A percentile compares a stretch with the other conserved stretches of the same genome.
phyloP scores from a whole-genome alignment of 2,329 filamentous ascomycete species.

The Colletotrichum filicis region DNA sequence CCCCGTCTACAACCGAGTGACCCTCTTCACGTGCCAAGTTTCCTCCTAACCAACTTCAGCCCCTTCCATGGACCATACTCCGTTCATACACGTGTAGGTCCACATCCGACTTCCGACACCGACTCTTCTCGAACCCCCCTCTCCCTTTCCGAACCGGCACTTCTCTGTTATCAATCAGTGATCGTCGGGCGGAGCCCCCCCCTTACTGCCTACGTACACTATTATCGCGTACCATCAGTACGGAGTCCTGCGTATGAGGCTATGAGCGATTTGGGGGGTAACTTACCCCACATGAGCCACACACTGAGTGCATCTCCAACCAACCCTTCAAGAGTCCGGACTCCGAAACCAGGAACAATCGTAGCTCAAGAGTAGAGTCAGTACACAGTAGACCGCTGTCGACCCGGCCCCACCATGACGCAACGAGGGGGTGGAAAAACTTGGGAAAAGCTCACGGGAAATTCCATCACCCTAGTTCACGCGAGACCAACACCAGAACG shows the following conservation, averaged over 20 bases:
- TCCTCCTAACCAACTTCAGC: background rate
- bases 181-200: background rate
- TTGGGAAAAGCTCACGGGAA: background rate
- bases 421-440: background rate
- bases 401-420: background rate
- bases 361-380: background rate
- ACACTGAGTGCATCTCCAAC: too few relatives aligned
- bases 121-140: constrained; percentile 19
- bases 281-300: background rate
- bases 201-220: background rate
- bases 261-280: background rate
- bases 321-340: too few relatives aligned
- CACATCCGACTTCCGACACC: constrained; percentile 4
- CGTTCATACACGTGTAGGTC: background rate
- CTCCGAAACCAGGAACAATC: background rate
- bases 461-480: background rate
- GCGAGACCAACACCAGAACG: background rate
- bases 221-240: constrained; percentile 3
- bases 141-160: too few relatives aligned
- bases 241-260: background rate
- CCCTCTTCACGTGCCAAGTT: background rate
- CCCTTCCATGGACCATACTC: background rate
- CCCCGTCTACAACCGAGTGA: background rate
- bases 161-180: constrained; percentile 6
- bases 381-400: background rate